These are phyloP conservation scores for Trichoderma endophyticum DNA, from an alignment of 2,329 filamentous ascomycete species.

Conservation along the genomic window DNA sequence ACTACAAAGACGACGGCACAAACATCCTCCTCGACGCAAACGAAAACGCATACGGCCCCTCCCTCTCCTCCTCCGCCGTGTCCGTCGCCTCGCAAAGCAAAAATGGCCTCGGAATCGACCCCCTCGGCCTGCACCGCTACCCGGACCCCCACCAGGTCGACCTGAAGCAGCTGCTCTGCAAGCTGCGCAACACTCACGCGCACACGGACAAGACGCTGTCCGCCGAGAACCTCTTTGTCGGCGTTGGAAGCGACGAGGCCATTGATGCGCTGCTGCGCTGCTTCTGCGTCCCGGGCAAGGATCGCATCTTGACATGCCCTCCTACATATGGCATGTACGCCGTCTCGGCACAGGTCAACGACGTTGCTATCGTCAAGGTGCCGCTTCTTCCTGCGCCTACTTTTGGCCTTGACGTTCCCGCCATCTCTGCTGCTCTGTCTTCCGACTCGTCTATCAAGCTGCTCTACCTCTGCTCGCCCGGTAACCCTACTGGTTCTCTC, in stretches of 20 bases:
- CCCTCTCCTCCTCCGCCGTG: slow-evolving; percentile 53
- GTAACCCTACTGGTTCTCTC: slow-evolving; percentile 84
- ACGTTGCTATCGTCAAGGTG: slow-evolving; percentile 81
- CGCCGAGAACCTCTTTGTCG: slow-evolving; percentile 86
- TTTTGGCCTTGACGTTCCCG: slow-evolving; percentile 71
- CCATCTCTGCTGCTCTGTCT: slow-evolving; percentile 64
- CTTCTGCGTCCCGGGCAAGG: slow-evolving; percentile 83
- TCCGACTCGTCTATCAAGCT: slow-evolving; percentile 69
- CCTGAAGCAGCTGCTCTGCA: slow-evolving; percentile 83
- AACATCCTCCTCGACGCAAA: slow-evolving; percentile 97
- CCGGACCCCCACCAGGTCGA: slow-evolving; percentile 91
- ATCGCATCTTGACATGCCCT: slow-evolving; percentile 91
- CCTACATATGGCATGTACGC: slow-evolving; percentile 99
- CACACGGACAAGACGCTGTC: slow-evolving; percentile 72
- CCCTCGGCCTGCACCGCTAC: slow-evolving; percentile 85
- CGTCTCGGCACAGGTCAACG: slow-evolving; percentile 92
- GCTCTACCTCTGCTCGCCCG: slow-evolving; percentile 88
- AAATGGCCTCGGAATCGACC: slow-evolving; percentile 52
- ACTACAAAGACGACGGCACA: slow-evolving; percentile 97
- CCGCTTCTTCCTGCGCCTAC: slow-evolving; percentile 68
- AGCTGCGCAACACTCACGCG: slow-evolving; percentile 78
- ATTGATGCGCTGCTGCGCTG: slow-evolving; percentile 91
- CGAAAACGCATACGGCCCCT: slow-evolving; percentile 92
- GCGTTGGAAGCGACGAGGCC: slow-evolving; percentile 93
- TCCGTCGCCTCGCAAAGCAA: slow-evolving; percentile 35